phyloP scores from a whole-genome alignment of 2,329 filamentous ascomycete genomes.

The Penicillium hesseltinei region DNA sequence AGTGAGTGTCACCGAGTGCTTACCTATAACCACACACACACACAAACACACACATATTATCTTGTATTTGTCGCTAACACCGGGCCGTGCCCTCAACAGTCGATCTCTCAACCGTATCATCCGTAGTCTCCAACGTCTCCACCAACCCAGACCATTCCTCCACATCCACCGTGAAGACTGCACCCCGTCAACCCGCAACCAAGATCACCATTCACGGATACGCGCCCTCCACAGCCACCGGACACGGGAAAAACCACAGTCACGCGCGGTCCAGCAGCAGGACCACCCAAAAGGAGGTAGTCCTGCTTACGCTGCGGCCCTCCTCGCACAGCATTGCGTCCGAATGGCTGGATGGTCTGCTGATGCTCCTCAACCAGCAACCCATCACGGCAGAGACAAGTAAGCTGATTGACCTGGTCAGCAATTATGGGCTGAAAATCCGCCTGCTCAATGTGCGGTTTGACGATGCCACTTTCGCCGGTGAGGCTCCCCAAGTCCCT shows the following conservation, averaged over 20 bases:
- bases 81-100: slow-evolving; percentile 47
- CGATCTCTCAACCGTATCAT: slow-evolving; percentile 83
- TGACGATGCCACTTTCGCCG: slow-evolving; percentile 69
- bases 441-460: slow-evolving; percentile 85
- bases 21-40: not conserved
- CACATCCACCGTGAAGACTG: slow-evolving; percentile 48
- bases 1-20: slow-evolving; percentile 44
- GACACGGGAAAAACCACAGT: slow-evolving; percentile 38
- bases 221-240: slow-evolving; percentile 29
- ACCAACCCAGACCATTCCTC: slow-evolving; percentile 56
- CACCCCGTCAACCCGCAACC: slow-evolving; percentile 53
- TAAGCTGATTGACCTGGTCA: slow-evolving; percentile 80
- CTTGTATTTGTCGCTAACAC: slow-evolving; percentile 7
- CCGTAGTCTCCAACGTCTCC: slow-evolving; percentile 89
- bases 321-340: slow-evolving; percentile 78
- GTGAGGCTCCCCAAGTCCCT: slow-evolving; percentile 73
- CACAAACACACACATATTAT: not conserved
- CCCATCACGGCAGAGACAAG: slow-evolving; percentile 97
- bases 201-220: slow-evolving; percentile 92
- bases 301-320: slow-evolving; percentile 80
- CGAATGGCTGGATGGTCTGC: slow-evolving; percentile 92
- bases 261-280: slow-evolving; percentile 34
- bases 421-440: slow-evolving; percentile 90
- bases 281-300: slow-evolving; percentile 59
- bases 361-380: slow-evolving; percentile 92